These are phyloP conservation scores for Kuraishia ogatae DNA, from an alignment of 805 yeast genomes.

Conservation along the genomic window DNA sequence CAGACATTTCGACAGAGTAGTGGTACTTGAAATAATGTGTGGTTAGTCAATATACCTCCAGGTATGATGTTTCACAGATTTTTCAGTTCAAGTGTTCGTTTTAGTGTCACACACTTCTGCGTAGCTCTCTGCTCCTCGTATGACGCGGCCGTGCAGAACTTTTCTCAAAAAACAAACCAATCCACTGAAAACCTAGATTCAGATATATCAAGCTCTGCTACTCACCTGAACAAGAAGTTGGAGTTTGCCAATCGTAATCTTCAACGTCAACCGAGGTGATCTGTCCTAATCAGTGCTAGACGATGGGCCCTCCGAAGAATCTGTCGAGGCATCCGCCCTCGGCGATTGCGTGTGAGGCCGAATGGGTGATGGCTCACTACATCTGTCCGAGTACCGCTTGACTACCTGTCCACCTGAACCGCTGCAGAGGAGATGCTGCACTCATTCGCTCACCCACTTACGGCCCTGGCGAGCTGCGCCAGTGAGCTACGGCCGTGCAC, in stretches of 20 bases:
- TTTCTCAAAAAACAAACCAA: no score
- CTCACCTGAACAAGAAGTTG: not conserved
- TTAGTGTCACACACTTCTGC: no score
- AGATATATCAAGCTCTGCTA: no score
- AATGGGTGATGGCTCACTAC: not conserved
- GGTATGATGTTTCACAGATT: not conserved
- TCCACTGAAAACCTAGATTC: no score
- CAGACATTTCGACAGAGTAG: conserved; percentile 1
- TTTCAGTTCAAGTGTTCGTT: not conserved
- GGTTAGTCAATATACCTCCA: not conserved
- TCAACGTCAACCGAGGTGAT: not conserved
- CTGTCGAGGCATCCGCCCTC: not conserved
- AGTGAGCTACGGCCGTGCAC: no score
- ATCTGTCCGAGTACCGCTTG: no score
- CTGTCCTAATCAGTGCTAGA: not conserved
- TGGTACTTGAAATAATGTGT: not conserved
- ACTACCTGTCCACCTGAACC: no score
- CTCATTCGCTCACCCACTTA: no score
- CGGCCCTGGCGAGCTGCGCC: no score
- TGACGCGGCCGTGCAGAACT: no score
- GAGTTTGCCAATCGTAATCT: not conserved
- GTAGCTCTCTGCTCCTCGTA: no score
- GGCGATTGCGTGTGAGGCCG: not conserved
- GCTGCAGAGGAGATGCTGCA: no score
- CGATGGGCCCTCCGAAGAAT: not conserved